Base-by-base conservation (phyloP, 116 monocot species). In the Iris pallida region DNA sequence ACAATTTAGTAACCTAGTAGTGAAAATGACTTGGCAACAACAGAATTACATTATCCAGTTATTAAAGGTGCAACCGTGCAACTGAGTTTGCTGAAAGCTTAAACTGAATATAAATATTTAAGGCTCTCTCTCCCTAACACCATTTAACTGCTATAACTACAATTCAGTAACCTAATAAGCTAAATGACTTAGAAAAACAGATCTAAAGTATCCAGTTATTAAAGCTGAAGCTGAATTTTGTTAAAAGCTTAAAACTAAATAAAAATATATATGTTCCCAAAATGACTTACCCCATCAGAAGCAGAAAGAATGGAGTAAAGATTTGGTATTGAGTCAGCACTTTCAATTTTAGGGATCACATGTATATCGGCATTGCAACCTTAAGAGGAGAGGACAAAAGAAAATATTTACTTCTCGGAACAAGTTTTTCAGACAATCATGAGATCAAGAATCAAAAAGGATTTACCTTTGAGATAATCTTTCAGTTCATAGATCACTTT, bases 251-350 rank as follows among this genome's bases (percentile, higher is more conserved):
- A 51, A 51, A 30, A 7, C 20, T 4, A 57, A n/a, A 57, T 19
- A 57, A 10, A 20, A 19, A 6, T 13, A 3, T 30, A 30, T 30
- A 30, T 30, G 30, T 0, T 30, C 30, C 30, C 30, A 3, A 30
- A 30, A 57, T 7, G 7, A 51, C 49, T 51, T 76, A 91, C 91
- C 74, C 91, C 91, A 74, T 91, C 91, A 49, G 91, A 91, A 47
- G 91, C 91, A 78, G 91, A 82, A 72, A 91, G 77, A 53, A 91
- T 91, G 30, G 91, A 84, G 8, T 85, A 75, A 41, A 91, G 87
- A 68, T 91, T 91, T 59, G 82, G 87, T 67, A 91, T 82, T 66
- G 91, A 81, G 78, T 91, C 91, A 7, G 91, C 87, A 82, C 91
- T 91, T 75, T 91, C 91, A 67, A 91, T 91, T 73, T 91, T 91